phyloP scores from a whole-genome alignment of 2,329 filamentous ascomycete genomes.

The Metarhizium album region DNA sequence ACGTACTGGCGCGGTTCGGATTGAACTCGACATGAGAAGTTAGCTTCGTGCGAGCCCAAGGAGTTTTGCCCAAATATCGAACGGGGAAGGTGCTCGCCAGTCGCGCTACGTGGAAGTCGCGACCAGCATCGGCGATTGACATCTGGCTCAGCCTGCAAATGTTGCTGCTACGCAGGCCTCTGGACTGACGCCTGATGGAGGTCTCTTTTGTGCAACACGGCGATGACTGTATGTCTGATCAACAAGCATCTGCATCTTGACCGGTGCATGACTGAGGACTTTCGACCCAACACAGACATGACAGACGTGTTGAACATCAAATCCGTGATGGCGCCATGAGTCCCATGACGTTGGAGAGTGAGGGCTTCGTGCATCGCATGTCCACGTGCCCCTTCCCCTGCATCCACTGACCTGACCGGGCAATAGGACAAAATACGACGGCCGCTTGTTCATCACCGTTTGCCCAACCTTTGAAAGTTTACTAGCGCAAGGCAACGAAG shows the following conservation, averaged over 20 bases:
- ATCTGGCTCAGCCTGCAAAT: neutral
- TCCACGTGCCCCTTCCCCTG: neutral
- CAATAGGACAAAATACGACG: neutral
- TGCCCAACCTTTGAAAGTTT: neutral
- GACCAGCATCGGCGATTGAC: neutral
- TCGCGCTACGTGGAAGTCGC: neutral
- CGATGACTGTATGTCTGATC: neutral
- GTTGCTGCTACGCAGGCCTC: neutral
- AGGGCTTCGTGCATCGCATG: neutral
- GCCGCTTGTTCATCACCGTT: neutral
- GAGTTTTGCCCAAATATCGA: neutral
- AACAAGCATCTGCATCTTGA: neutral
- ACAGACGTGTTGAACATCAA: neutral
- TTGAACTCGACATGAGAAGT: neutral
- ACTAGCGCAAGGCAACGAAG: neutral
- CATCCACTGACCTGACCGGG: neutral
- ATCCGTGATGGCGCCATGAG: neutral
- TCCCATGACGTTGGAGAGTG: neutral
- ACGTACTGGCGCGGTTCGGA: neutral
- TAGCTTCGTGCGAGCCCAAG: neutral
- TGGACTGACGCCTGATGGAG: neutral
- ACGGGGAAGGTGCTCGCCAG: neutral
- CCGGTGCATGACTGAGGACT: neutral
- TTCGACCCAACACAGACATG: neutral
- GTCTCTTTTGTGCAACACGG: neutral